Evolutionary conservation across 768 basidiomycete genomes (phyloP).

Genomic region (Boletus vermiculosoides): DNA sequence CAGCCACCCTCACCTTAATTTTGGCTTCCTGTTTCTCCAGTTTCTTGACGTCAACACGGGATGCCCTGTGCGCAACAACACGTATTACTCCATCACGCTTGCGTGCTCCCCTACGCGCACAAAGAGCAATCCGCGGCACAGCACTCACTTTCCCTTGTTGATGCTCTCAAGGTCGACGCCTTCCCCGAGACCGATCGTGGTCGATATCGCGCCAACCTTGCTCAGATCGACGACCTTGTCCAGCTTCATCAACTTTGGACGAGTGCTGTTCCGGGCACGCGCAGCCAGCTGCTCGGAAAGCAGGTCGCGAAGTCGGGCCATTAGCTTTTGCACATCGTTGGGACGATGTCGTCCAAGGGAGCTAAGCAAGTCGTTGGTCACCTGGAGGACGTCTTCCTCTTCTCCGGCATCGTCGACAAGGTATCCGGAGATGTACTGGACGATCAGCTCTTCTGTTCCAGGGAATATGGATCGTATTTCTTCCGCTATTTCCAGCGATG

Average conservation of each 20-base stretch:
- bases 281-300: constrained; percentile 62
- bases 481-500: constrained; percentile 73
- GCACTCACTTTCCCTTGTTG: constrained; percentile 86
- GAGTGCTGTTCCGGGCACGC: constrained; percentile 56
- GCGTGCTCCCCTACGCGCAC: constrained; percentile 2
- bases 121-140: not conserved
- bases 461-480: constrained; percentile 70
- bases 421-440: constrained; percentile 85
- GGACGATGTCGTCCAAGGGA: constrained; percentile 67
- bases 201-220: constrained; percentile 72
- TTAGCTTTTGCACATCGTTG: constrained; percentile 63
- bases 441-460: constrained; percentile 80
- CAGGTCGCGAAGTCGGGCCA: constrained; percentile 59
- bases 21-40: constrained; percentile 97
- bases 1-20: constrained; percentile 56
- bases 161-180: constrained; percentile 90
- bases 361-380: constrained; percentile 70
- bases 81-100: not conserved
- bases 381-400: constrained; percentile 81
- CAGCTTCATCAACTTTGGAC: constrained; percentile 68
- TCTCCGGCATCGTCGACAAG: constrained; percentile 87
- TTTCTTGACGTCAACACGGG: constrained; percentile 91
- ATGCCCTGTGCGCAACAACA: constrained; percentile 54
- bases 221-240: constrained; percentile 90
- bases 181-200: constrained; percentile 73